Evolutionary conservation across 768 basidiomycete genomes (phyloP).

Genomic region (Boletus barrowsii): DNA sequence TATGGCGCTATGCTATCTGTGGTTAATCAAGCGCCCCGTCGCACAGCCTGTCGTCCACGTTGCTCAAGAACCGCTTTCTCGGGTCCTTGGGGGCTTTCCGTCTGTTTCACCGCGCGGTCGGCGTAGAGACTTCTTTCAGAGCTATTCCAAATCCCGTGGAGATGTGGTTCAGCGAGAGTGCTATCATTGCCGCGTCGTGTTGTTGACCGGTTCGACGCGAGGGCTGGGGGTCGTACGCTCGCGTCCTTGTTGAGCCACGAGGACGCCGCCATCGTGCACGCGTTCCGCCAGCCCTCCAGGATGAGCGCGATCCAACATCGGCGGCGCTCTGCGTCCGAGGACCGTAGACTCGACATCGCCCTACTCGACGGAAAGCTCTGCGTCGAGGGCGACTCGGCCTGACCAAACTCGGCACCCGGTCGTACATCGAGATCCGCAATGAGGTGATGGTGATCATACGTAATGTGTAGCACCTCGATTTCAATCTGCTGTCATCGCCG

Average conservation of each 20-base stretch:
- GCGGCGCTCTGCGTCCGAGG: constrained; percentile 19
- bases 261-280: constrained; percentile 29
- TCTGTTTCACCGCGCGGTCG: constrained; percentile 11
- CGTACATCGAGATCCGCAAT: constrained; percentile 24
- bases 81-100: constrained; percentile 29
- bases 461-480: constrained; percentile 49
- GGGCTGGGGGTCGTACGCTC: constrained; percentile 35
- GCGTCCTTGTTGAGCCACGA: constrained; percentile 33
- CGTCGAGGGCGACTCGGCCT: constrained; percentile 28
- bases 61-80: constrained; percentile 37
- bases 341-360: constrained; percentile 24
- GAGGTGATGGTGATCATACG: constrained; percentile 39
- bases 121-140: not conserved
- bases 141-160: not conserved
- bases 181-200: constrained; percentile 24
- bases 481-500: constrained; percentile 47
- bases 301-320: constrained; percentile 9
- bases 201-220: constrained; percentile 34
- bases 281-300: constrained; percentile 25
- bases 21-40: not conserved
- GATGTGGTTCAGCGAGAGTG: not conserved
- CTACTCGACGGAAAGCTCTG: constrained; percentile 24
- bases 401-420: constrained; percentile 22
- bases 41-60: constrained; percentile 33
- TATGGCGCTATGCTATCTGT: not conserved